Conservation (phyloP, 2,329 filamentous ascomycete genomes). For the Cladobotryum mycophilum region DNA sequence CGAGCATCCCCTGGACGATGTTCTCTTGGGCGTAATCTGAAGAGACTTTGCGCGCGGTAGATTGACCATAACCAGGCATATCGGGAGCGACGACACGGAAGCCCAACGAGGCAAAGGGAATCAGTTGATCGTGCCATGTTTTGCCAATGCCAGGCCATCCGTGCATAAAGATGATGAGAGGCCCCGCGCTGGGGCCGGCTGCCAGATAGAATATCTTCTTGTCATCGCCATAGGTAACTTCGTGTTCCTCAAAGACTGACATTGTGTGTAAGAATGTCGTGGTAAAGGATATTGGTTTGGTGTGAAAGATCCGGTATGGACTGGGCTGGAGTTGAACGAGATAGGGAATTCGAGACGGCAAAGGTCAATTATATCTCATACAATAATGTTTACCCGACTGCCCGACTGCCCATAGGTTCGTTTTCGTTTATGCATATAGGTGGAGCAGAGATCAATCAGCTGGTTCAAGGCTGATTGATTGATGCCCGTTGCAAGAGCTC, state of each 20-base stretch:
- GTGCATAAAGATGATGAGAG: slow-evolving; percentile 28
- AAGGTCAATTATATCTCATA: too few relatives aligned
- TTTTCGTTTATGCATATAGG: too few relatives aligned
- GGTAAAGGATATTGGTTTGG: too few relatives aligned
- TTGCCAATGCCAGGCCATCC: slow-evolving; percentile 30
- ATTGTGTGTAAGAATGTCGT: too few relatives aligned
- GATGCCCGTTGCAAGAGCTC: too few relatives aligned
- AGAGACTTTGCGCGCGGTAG: slow-evolving; percentile 17
- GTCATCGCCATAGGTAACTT: slow-evolving; percentile 16
- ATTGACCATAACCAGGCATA: slow-evolving; percentile 26
- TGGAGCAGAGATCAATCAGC: too few relatives aligned
- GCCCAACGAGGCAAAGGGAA: slow-evolving; percentile 20
- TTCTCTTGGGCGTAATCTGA: slow-evolving; percentile 23
- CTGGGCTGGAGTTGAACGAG: too few relatives aligned
- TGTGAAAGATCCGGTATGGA: too few relatives aligned
- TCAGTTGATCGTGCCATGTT: slow-evolving; percentile 24
- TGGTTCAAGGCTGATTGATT: too few relatives aligned
- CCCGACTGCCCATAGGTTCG: too few relatives aligned
- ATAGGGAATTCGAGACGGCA: too few relatives aligned
- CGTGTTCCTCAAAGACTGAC: slow-evolving; percentile 1
- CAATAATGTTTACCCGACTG: too few relatives aligned
- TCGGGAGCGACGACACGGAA: slow-evolving; percentile 27
- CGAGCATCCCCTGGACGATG: slow-evolving; percentile 22
- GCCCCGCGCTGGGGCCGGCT: slow-evolving; percentile 21
- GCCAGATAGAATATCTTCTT: slow-evolving; percentile 26